These are phyloP conservation scores for Lachancea dasiensis DNA, from an alignment of 805 yeast species.

Conservation along the genomic window DNA sequence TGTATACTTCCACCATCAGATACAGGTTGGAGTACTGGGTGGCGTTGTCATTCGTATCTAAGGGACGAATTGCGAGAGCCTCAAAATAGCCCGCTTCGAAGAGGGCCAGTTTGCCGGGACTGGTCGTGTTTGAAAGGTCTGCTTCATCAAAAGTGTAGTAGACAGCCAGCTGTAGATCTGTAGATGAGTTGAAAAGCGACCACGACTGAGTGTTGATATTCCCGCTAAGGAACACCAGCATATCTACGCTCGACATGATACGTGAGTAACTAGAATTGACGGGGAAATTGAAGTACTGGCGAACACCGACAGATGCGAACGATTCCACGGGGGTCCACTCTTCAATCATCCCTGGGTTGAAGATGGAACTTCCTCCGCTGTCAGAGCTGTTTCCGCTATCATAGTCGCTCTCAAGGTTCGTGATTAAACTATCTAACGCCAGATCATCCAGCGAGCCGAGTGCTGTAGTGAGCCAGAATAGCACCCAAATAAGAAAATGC, in stretches of 20 bases:
- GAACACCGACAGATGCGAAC: constrained; percentile 24
- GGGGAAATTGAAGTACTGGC: constrained; percentile 22
- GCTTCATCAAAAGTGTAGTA: constrained; percentile 27
- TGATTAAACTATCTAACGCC: no score
- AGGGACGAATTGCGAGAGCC: constrained; percentile 26
- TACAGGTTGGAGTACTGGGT: constrained; percentile 24
- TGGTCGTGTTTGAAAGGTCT: constrained; percentile 12
- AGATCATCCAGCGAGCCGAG: no score
- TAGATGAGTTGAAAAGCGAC: constrained; percentile 7
- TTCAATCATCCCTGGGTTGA: constrained; percentile 27
- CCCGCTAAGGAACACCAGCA: constrained; percentile 32
- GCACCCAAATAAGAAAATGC: no score
- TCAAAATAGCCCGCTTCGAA: constrained; percentile 29
- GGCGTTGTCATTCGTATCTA: constrained; percentile 9
- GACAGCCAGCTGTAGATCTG: constrained; percentile 16
- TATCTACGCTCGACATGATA: constrained; percentile 18
- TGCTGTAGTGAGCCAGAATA: no score
- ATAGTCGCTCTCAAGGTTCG: no score
- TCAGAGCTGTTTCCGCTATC: background rate
- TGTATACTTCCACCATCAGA: constrained; percentile 23
- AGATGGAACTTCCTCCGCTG: constrained; percentile 1
- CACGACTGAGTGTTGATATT: constrained; percentile 31
- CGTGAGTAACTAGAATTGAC: constrained; percentile 16
- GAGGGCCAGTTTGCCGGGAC: constrained; percentile 12
- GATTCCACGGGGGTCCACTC: constrained; percentile 32